These are phyloP conservation scores for Ceratobasidium sp. DNA, from an alignment of 1,284 basidiomycete species.

Conservation along the genomic window DNA sequence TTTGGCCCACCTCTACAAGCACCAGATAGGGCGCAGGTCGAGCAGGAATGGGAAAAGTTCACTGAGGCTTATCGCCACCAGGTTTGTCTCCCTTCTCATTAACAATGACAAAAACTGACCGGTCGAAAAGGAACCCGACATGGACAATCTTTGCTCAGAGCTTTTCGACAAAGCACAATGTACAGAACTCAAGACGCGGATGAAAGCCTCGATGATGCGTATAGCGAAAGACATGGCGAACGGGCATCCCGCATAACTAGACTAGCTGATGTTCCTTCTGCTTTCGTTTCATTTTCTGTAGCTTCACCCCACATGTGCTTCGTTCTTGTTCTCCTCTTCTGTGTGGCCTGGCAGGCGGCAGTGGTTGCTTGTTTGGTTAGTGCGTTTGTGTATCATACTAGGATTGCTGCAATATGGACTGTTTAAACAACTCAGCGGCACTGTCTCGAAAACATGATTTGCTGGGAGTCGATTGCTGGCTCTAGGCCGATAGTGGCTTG, in stretches of 20 bases:
- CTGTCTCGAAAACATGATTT: not conserved
- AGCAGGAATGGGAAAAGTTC: conserved; percentile 77
- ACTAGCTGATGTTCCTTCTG: conserved; percentile 5
- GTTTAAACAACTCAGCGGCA: not conserved
- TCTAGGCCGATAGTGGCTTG: not conserved
- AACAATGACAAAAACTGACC: not conserved
- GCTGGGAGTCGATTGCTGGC: not conserved
- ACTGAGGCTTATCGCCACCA: conserved; percentile 74
- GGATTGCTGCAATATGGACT: conserved; percentile 28
- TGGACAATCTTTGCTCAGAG: conserved; percentile 75
- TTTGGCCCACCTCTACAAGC: conserved; percentile 53
- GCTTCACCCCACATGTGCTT: conserved; percentile 26
- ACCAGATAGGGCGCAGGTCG: conserved; percentile 58
- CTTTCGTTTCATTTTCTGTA: conserved; percentile 12
- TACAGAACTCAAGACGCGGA: conserved; percentile 38
- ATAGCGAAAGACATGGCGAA: conserved; percentile 37
- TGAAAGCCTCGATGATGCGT: conserved; percentile 35
- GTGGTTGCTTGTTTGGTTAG: not conserved
- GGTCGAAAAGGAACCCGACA: conserved; percentile 66
- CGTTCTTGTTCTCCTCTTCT: conserved; percentile 1
- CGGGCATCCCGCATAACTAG: conserved; percentile 28
- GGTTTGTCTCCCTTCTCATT: conserved; percentile 50
- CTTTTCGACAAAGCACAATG: conserved; percentile 80
- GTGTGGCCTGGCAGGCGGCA: not conserved
- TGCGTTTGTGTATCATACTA: conserved; percentile 26